Conservation (phyloP, 2,329 filamentous ascomycete species). For the Phyllosticta paracitricarpa region DNA sequence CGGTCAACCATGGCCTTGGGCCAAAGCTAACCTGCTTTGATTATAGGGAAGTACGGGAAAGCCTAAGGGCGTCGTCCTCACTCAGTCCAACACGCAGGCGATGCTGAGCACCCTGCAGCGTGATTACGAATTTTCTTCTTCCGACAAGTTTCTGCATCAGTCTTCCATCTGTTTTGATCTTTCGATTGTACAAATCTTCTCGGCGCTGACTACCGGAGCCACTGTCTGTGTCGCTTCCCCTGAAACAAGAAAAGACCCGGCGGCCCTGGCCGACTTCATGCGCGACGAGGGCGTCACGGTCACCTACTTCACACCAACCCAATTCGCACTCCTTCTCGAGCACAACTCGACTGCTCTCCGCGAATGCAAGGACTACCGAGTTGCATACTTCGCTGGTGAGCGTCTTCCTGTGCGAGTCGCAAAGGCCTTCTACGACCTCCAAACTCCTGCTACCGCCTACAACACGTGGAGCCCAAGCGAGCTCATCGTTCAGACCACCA, state of each 20-base stretch:
- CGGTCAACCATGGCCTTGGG: not conserved
- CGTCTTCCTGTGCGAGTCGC: not conserved
- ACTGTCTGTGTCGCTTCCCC: constrained; percentile 26
- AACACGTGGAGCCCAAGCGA: constrained; percentile 2
- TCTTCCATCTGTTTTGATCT: constrained; percentile 27
- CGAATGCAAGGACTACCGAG: not conserved
- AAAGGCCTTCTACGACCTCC: constrained; percentile 1
- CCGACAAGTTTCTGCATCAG: not conserved
- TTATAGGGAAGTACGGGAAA: constrained; percentile 5
- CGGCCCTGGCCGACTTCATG: constrained; percentile 29
- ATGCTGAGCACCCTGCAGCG: not conserved
- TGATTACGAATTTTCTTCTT: constrained; percentile 1
- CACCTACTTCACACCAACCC: constrained; percentile 16
- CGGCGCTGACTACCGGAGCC: constrained; percentile 33
- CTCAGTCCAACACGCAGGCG: constrained; percentile 15
- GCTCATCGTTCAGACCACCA: not conserved
- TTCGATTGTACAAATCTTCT: constrained; percentile 33
- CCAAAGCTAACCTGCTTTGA: not conserved
- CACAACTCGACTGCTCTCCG: not conserved
- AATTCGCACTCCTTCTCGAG: constrained; percentile 2
- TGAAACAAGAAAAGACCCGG: constrained; percentile 24
- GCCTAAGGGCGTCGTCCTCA: constrained; percentile 5
- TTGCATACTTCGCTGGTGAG: not conserved
- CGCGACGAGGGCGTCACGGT: constrained; percentile 25
- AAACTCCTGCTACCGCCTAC: not conserved